Evolutionary conservation across 371 early-diverging fungal species (phyloP).

Genomic region (Aphelidium insulamus): DNA sequence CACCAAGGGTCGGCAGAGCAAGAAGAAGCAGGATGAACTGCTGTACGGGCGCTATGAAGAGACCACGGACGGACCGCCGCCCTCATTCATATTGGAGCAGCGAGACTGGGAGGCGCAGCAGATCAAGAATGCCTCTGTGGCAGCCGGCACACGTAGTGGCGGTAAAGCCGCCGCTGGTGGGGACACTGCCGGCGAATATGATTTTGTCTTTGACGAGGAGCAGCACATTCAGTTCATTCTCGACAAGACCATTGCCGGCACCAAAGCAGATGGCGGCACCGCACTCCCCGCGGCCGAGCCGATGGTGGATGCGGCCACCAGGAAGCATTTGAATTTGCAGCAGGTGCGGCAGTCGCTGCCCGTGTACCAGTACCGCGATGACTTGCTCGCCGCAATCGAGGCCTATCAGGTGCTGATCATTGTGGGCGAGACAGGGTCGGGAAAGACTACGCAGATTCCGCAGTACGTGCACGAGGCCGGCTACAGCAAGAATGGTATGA

Average conservation of each 20-base stretch:
- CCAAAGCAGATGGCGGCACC: conserved; percentile 20
- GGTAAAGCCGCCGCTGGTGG: conserved; percentile 8
- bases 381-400: conserved; percentile 57
- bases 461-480: conserved; percentile 94
- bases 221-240: conserved; percentile 76
- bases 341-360: conserved; percentile 81
- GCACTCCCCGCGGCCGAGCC: too few relatives aligned
- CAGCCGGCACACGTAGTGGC: conserved; percentile 12
- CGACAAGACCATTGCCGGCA: conserved; percentile 36
- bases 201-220: conserved; percentile 85
- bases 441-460: conserved; percentile 97
- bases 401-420: conserved; percentile 73
- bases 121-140: conserved; percentile 34
- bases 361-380: conserved; percentile 57
- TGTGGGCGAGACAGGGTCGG: conserved; percentile 96
- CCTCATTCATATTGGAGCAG: conserved; percentile 81
- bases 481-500: conserved; percentile 59
- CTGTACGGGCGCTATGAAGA: conserved; percentile 77
- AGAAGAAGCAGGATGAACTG: conserved; percentile 67
- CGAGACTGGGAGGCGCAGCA: conserved; percentile 82
- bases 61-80: conserved; percentile 22
- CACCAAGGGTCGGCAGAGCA: conserved; percentile 80
- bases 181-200: conserved; percentile 41
- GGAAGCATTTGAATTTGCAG: conserved; percentile 51
- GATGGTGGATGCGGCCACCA: conserved; percentile 21